Evolutionary conservation across 805 yeast genomes (phyloP), one percentile per base, ranked within the genome.

Genomic region (Kockiozyma suomiensis): DNA sequence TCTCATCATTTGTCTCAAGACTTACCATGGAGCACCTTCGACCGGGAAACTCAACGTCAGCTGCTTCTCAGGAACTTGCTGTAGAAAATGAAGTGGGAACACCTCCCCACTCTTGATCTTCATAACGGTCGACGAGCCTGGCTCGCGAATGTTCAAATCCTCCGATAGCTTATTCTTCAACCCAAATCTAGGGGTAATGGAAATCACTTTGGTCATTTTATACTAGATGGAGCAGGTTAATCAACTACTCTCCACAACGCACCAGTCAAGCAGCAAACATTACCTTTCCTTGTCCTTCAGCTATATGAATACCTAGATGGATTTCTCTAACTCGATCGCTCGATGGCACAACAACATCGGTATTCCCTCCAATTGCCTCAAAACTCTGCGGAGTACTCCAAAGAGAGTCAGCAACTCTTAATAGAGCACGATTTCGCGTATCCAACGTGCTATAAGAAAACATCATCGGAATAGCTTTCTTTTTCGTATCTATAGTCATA

Each of bases 321-420:
- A 84, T 82, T 68, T 91, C 97, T 2, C 70, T 63, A 46, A 69
- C 71, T 15, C 68, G 59, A 32, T 70, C 70, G 23, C 47, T 62
- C 1, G 78, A 68, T 10, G 71, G 67, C 55, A 85, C 72, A 2
- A 75, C 73, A 2, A 82, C 76, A 57, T 85, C 96, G 45, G 82
- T 79, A 0, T 85, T 78, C 65, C 91, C 93, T 0, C 99, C 99
- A 56, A 93, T 81, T 2, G 96, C 96, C 70, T 92, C 97, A 68
- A 94, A 85, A 70, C 96, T 86, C 50, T 90, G 77, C 1, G 90
- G 88, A 0, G 77, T 71, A 65, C 97, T 87, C 82, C 88, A 82
- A 5, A 79, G 78, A 0, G 96, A 86, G 56, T 87, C 88, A 0
- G 82, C 87, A 21, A 89, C 79, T 61, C 81, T 80, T 5, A 92